These are phyloP conservation scores for Euphorbia pulcherrima DNA, from an alignment of 345 rosid genomes.

Conservation along the genomic window DNA sequence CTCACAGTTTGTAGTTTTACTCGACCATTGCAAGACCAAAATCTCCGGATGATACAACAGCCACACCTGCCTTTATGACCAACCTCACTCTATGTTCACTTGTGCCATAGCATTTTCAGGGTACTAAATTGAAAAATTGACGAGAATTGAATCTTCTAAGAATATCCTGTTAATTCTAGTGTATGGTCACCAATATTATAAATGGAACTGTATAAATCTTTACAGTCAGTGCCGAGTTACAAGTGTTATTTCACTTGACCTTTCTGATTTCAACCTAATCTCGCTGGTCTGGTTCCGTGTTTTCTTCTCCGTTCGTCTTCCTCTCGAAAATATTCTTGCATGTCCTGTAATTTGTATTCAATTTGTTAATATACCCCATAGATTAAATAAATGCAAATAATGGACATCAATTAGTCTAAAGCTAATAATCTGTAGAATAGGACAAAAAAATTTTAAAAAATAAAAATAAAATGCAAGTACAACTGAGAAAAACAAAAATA, in stretches of 20 bases:
- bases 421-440: not conserved
- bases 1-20: not conserved
- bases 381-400: not conserved
- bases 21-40: not conserved
- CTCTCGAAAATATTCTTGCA: conserved; percentile 28
- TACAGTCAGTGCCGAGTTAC: not conserved
- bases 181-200: not conserved
- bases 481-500: conserved; percentile 5
- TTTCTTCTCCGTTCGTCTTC: conserved; percentile 17
- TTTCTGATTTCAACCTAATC: conserved; percentile 2
- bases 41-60: not conserved
- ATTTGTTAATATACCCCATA: not conserved
- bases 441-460: not conserved
- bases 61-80: not conserved
- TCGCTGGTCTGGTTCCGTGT: conserved; percentile 5
- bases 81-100: conserved; percentile 5
- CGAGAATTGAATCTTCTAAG: not conserved
- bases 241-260: not conserved
- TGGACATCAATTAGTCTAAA: not conserved
- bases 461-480: not conserved
- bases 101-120: not conserved
- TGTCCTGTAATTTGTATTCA: conserved; percentile 32
- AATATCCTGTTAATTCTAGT: not conserved
- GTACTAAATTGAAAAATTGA: not conserved
- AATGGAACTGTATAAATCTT: conserved; percentile 2